Evolutionary conservation across 2,329 filamentous ascomycete species (phyloP).

Genomic region (Monilinia vaccinii-corymbosi): DNA sequence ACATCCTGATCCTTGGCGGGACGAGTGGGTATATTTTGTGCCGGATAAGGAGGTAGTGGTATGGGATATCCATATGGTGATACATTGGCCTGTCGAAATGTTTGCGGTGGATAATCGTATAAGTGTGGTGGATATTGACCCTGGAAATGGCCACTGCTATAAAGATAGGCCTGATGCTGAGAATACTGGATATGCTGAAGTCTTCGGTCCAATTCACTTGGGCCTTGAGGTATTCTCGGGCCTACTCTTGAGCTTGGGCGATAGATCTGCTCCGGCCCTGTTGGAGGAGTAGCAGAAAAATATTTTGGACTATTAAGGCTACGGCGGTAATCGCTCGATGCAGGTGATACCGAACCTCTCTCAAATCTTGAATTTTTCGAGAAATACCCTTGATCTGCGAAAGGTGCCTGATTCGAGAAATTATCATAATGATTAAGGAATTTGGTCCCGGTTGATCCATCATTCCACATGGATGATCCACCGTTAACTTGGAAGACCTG

Average conservation of each 20-base stretch:
- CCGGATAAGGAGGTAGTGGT: constrained; percentile 23
- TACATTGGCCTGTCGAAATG: constrained; percentile 30
- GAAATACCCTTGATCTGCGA: constrained; percentile 26
- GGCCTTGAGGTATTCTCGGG: constrained; percentile 23
- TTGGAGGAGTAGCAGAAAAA: constrained; percentile 24
- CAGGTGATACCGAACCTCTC: constrained; percentile 25
- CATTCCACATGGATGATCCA: constrained; percentile 24
- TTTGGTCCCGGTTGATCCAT: constrained; percentile 20
- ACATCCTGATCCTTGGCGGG: constrained; percentile 30
- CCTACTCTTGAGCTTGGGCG: constrained; percentile 22
- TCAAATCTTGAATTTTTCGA: constrained; percentile 23
- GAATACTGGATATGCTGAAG: constrained; percentile 23
- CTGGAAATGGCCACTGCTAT: constrained; percentile 29
- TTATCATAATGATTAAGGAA: constrained; percentile 19
- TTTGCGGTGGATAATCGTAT: constrained; percentile 33
- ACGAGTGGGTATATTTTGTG: constrained; percentile 23
- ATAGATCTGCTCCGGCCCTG: constrained; percentile 24
- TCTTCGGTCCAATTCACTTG: constrained; percentile 24
- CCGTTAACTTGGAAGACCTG: constrained; percentile 20
- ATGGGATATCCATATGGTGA: constrained; percentile 30
- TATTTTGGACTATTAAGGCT: constrained; percentile 27
- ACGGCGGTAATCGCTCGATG: constrained; percentile 28
- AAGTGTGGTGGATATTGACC: constrained; percentile 32
- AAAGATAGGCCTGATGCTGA: constrained; percentile 29
- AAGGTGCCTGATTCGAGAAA: constrained; percentile 22